Evolutionary conservation across 495 filamentous ascomycete genomes (phyloP).

Genomic region (Penicillium ochrochloron): DNA sequence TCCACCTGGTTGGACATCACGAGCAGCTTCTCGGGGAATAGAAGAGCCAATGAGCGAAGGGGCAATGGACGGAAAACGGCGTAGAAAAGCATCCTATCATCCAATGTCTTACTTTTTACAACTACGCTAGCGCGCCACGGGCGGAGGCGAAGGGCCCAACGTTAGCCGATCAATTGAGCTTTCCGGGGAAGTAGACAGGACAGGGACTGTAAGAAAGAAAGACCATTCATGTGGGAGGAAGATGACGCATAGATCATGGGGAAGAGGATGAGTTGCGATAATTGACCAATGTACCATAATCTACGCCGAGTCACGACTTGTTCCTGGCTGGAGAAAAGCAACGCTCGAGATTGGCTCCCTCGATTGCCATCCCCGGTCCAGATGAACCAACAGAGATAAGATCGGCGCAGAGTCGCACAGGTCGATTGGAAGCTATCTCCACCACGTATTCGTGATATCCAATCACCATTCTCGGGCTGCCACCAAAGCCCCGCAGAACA

Average conservation of each 20-base stretch:
- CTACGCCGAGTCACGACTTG: neutral
- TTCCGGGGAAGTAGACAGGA: slow-evolving; percentile 6
- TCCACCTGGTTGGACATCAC: slow-evolving; percentile 8
- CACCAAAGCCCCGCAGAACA: slow-evolving; percentile 6
- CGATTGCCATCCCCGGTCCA: neutral
- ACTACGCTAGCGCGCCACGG: slow-evolving; percentile 3
- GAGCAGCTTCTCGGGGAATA: slow-evolving; percentile 13
- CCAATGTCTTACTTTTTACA: slow-evolving; percentile 10
- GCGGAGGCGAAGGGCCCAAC: slow-evolving; percentile 2
- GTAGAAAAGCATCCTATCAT: slow-evolving; percentile 6
- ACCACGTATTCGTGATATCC: neutral
- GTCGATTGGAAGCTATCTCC: neutral
- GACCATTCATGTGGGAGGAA: neutral
- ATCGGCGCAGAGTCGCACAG: slow-evolving; percentile 9
- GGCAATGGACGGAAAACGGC: slow-evolving; percentile 1
- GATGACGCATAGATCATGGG: slow-evolving; percentile 3
- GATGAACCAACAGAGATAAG: neutral
- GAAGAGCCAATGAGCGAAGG: slow-evolving; percentile 4
- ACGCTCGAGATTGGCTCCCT: neutral
- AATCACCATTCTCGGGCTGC: slow-evolving; percentile 3
- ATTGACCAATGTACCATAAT: neutral
- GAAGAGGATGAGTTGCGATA: neutral
- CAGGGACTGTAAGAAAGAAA: neutral
- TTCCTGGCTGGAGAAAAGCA: slow-evolving; percentile 1
- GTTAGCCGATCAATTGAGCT: slow-evolving; percentile 10